These are phyloP conservation scores for Pholiota molesta DNA, from an alignment of 768 basidiomycete genomes.

Conservation along the genomic window DNA sequence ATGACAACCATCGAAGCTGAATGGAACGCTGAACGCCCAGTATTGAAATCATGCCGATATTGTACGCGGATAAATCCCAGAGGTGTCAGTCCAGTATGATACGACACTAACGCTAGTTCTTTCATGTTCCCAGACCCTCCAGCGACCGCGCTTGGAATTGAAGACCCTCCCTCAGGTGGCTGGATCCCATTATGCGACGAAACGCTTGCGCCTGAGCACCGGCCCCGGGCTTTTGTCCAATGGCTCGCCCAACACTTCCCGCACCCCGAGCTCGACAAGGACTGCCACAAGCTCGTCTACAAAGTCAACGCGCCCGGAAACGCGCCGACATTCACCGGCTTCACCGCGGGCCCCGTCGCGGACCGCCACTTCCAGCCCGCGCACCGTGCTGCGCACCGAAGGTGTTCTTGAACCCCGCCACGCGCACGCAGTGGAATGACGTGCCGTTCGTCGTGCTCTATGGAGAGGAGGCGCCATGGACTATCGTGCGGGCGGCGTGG, in stretches of 20 bases:
- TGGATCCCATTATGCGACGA: conserved; percentile 30
- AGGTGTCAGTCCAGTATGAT: no score
- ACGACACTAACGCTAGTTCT: no score
- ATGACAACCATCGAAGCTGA: no score
- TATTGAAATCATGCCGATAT: no score
- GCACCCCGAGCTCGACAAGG: conserved; percentile 13
- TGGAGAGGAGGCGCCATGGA: conserved; percentile 16
- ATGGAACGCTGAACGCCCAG: no score
- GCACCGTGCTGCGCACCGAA: background rate
- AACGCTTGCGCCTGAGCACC: conserved; percentile 18
- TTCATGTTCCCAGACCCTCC: conserved; percentile 24
- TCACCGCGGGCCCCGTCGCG: conserved; percentile 15
- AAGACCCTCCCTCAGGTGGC: conserved; percentile 17
- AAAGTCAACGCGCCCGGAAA: conserved; percentile 10
- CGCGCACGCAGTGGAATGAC: conserved; percentile 8
- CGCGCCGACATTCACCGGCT: conserved; percentile 7
- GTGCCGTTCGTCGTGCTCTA: conserved; percentile 14
- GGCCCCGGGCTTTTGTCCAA: conserved; percentile 20
- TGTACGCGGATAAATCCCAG: no score
- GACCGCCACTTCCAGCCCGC: conserved; percentile 9
- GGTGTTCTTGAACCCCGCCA: conserved; percentile 8
- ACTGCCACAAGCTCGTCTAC: conserved; percentile 18
- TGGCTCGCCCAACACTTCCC: conserved; percentile 26
- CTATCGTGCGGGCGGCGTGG: conserved; percentile 18
- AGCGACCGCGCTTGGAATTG: conserved; percentile 21